Conservation (phyloP, 176 grass and related monocot genomes). For the Poa annua region DNA sequence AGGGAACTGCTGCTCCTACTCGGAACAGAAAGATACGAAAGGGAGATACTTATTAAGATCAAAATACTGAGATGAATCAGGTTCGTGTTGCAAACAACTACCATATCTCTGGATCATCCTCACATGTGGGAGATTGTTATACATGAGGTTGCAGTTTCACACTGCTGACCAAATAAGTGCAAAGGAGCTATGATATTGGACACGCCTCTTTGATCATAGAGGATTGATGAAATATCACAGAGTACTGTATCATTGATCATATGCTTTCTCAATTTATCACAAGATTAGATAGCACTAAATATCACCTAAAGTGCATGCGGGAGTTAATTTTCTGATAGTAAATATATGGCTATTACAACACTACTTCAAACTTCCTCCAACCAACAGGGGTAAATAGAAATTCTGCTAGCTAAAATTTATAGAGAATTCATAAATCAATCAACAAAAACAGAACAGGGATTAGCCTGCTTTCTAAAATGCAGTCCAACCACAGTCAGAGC, state of each 20-base stretch:
- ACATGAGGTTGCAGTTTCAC: background rate
- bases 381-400: background rate
- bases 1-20: background rate
- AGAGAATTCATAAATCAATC: background rate
- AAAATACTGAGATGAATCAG: background rate
- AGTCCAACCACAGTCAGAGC: background rate
- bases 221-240: background rate
- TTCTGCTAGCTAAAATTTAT: background rate
- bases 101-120: background rate
- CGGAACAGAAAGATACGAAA: background rate
- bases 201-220: background rate
- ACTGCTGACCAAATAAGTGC: background rate
- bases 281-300: slow-evolving; percentile 12
- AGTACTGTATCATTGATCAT: background rate
- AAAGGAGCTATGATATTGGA: background rate
- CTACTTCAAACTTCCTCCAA: slow-evolving; percentile 21
- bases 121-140: background rate
- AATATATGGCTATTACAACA: background rate
- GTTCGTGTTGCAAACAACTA: background rate
- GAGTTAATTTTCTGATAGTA: slow-evolving; percentile 18
- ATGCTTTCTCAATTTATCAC: slow-evolving; percentile 10
- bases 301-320: background rate
- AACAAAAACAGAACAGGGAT: background rate
- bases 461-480: background rate
- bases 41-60: slow-evolving; percentile 3